Base-by-base conservation (phyloP, 345 rosid genomes). In the Hibiscus mutabilis region DNA sequence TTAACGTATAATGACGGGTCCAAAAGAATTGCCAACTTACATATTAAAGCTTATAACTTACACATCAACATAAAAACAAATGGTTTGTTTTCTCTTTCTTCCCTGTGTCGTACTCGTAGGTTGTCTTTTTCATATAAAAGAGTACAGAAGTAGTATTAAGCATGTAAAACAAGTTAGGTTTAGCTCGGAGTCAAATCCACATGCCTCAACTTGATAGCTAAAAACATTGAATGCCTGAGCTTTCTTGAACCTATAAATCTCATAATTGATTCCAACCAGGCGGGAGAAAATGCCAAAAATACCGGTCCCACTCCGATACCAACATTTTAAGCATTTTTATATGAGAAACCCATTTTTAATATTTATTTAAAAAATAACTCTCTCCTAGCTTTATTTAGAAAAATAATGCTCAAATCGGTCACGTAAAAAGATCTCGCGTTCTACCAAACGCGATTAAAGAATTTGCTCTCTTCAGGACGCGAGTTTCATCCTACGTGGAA, bases 231-330 rank as follows among this genome's bases (percentile, higher is more conserved):
- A 21, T 9, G 19, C 52, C 6, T 42, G 53, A 44, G 69, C 53
- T 65, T 65, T 25, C 68, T 65, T 65, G 69, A 65, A 44, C 13
- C 55, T 14, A 22, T 65, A 44, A 44, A 65, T 65, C 69, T 13
- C 55, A 65, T 65, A 22, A 44, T 16, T 44, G 6, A 44, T 42
- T 65, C 55, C 69, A 65, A 42, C 53, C 42, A 65, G 33, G 27
- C 55, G 2, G 5, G 11, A 65, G 55, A 65, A 44, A 44, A 65
- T 44, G 55, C 22, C 69, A 65, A 65, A 65, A 44, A 13, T 15
- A 44, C 55, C 31, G 31, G 52, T 64, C 52, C 68, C 19, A 64
- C 42, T 64, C 68, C 52, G 11, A 11, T 42, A 64, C 52, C 68
- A 25, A n/a, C n/a, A n/a, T n/a, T n/a, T n/a, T n/a, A n/a, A n/a